A percentile compares a stretch with the other conserved stretches of the same genome.
These are phyloP conservation scores for Physcomitrium patens DNA, from an alignment of 225 moss, liverwort and hornwort genomes.

Conservation along the genomic window DNA sequence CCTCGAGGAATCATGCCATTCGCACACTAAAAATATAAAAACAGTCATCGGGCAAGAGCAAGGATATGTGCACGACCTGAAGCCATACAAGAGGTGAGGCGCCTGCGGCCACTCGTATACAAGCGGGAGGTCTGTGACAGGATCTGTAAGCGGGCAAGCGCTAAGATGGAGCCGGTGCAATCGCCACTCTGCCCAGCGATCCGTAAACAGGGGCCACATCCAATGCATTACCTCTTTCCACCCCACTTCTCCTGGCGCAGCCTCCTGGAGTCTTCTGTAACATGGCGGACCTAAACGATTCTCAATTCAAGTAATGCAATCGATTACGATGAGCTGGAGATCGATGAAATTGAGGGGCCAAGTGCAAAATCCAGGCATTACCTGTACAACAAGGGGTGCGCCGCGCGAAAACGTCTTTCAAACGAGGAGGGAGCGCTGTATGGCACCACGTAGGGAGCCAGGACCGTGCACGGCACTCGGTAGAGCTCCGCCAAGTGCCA, in stretches of 20 bases:
- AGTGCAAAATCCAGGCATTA: neutral
- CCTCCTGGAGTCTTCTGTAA: constrained; percentile 61
- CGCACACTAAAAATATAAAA: neutral
- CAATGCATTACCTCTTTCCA: constrained; percentile 94
- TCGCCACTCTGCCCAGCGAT: constrained; percentile 88
- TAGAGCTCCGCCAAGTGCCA: constrained; percentile 96
- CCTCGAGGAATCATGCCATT: neutral
- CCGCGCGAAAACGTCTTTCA: constrained; percentile 59
- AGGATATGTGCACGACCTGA: constrained; percentile 35
- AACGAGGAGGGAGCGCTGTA: constrained; percentile 91
- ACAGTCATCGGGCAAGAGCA: neutral
- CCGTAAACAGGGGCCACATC: constrained; percentile 98
- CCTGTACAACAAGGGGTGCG: constrained; percentile 74
- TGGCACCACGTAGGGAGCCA: constrained; percentile 92
- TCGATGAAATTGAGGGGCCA: neutral
- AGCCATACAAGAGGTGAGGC: constrained; percentile 76
- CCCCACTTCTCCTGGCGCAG: constrained; percentile 76
- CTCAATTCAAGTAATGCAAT: constrained; percentile 10
- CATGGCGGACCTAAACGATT: constrained; percentile 7
- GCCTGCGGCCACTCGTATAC: constrained; percentile 76
- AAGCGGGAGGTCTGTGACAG: constrained; percentile 84
- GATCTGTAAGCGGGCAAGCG: constrained; percentile 89
- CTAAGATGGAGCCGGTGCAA: constrained; percentile 67
- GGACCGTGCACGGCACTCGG: constrained; percentile 71
- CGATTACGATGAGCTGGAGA: neutral